Evolutionary conservation across 768 basidiomycete genomes (phyloP).

Genomic region (Austroboletus eburneus): DNA sequence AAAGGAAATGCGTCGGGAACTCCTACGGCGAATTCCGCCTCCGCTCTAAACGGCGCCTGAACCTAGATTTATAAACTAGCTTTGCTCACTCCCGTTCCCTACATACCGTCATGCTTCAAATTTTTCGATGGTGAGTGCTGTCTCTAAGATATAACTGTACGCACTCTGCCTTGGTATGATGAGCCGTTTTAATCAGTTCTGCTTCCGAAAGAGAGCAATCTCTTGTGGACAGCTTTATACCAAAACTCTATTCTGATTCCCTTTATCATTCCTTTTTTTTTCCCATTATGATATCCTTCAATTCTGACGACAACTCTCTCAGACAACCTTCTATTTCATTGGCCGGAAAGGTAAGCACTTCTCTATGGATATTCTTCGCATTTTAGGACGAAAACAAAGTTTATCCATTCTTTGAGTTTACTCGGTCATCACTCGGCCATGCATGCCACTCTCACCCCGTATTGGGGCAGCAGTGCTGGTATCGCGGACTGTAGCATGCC

Average conservation of each 20-base stretch:
- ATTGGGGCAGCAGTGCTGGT: slow-evolving; percentile 44
- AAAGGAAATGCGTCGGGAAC: too few species aligned
- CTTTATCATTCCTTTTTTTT: not conserved
- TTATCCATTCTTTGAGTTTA: slow-evolving; percentile 81
- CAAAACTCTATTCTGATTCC: slow-evolving; percentile 49
- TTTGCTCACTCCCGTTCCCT: too few species aligned
- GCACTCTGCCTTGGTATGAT: slow-evolving; percentile 35
- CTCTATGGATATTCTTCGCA: not conserved
- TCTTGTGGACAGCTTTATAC: slow-evolving; percentile 67
- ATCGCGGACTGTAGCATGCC: slow-evolving; percentile 27
- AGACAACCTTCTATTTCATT: slow-evolving; percentile 6
- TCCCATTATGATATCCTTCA: not conserved
- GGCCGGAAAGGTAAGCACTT: slow-evolving; percentile 1
- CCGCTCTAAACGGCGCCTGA: slow-evolving; percentile 32
- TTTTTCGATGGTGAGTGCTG: slow-evolving; percentile 11
- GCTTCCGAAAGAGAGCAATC: slow-evolving; percentile 76
- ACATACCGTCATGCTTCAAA: not conserved
- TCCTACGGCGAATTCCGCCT: slow-evolving; percentile 1
- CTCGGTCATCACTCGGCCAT: slow-evolving; percentile 32
- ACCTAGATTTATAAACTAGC: too few species aligned
- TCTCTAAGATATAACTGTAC: not conserved
- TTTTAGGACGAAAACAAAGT: slow-evolving; percentile 65
- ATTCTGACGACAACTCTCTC: slow-evolving; percentile 2
- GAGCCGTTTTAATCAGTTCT: slow-evolving; percentile 64
- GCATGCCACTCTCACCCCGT: slow-evolving; percentile 43